Conservation (phyloP, 1,139 yeast species). For the Candida labiduridarum region DNA sequence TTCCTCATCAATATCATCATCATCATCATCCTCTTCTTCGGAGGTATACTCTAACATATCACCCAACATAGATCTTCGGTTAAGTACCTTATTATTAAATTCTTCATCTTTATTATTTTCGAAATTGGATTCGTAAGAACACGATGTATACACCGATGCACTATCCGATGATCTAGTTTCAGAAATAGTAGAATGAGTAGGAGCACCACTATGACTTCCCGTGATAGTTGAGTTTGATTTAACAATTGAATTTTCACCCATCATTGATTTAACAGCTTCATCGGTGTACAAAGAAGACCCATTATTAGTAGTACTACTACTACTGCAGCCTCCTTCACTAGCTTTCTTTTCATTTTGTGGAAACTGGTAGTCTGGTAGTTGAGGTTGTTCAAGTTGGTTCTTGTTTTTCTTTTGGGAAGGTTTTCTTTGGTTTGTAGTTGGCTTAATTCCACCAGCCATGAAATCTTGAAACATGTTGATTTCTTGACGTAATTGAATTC, state of each 20-base stretch:
- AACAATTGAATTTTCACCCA: slow-evolving; percentile 2
- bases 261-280: background rate
- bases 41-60: slow-evolving; percentile 51
- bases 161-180: background rate
- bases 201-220: background rate
- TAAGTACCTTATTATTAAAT: slow-evolving; percentile 18
- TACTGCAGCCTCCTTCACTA: background rate
- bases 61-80: slow-evolving; percentile 47
- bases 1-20: slow-evolving; percentile 1
- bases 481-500: slow-evolving; percentile 48
- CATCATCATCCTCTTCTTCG: slow-evolving; percentile 22
- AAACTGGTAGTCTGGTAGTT: background rate
- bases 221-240: background rate
- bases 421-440: background rate
- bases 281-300: slow-evolving; percentile 1
- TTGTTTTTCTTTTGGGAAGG: background rate
- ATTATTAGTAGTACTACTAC: background rate
- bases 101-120: slow-evolving; percentile 12
- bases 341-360: background rate
- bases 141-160: background rate
- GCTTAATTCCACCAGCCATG: slow-evolving; percentile 19
- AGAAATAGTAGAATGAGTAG: background rate
- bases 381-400: background rate
- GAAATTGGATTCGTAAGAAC: background rate
- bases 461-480: slow-evolving; percentile 38